phyloP scores from a whole-genome alignment of 2,329 filamentous ascomycete species.

The Xylariaceae sp. region DNA sequence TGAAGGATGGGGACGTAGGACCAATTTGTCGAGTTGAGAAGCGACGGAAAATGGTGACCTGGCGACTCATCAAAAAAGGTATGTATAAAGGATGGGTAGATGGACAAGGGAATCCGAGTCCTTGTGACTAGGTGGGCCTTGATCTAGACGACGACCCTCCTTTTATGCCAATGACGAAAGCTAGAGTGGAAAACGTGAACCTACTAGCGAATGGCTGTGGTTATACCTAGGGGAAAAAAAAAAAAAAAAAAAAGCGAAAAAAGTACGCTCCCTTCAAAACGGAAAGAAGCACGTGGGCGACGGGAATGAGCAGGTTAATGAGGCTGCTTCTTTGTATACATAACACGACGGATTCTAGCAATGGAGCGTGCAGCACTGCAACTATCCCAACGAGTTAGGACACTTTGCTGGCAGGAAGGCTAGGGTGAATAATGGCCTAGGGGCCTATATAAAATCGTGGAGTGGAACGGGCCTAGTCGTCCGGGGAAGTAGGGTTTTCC shows the following conservation, averaged over 20 bases:
- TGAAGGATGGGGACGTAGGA: not conserved
- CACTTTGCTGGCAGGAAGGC: slow-evolving; percentile 2
- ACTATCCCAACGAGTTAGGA: not conserved
- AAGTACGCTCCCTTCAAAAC: slow-evolving; percentile 4
- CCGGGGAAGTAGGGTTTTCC: slow-evolving; percentile 9
- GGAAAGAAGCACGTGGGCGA: not conserved
- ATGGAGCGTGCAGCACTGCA: slow-evolving; percentile 3
- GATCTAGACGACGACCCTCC: not conserved
- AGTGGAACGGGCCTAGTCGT: slow-evolving; percentile 5
- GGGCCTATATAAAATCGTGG: slow-evolving; percentile 9
- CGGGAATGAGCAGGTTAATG: not conserved
- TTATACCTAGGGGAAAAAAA: too few species aligned
- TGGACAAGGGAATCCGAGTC: not conserved
- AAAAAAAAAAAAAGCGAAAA: not conserved
- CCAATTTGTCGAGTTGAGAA: not conserved
- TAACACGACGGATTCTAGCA: slow-evolving; percentile 6
- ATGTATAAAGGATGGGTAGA: not conserved
- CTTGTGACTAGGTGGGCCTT: not conserved
- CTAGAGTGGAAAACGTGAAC: slow-evolving; percentile 10
- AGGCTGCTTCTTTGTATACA: slow-evolving; percentile 6
- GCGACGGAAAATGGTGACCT: not conserved
- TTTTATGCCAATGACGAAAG: slow-evolving; percentile 1
- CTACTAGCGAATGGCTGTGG: slow-evolving; percentile 7
- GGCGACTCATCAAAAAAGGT: slow-evolving; percentile 2
- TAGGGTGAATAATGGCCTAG: not conserved